Evolutionary conservation across 306 rosid species (phyloP), one percentile per base, ranked within the genome.

Genomic region (Mimosa pudica): DNA sequence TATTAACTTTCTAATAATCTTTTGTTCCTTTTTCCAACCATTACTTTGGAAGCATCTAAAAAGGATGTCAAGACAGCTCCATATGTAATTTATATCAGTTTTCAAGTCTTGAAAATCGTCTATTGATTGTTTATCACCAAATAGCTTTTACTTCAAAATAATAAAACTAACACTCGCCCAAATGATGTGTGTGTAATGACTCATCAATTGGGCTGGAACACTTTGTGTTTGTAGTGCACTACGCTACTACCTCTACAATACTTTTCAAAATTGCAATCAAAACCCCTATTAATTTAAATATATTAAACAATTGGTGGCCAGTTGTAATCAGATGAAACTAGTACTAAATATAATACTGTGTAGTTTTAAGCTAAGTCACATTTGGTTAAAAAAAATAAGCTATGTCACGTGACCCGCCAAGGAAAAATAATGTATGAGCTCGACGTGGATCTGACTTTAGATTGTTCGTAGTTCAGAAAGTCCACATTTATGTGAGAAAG

Each of bases 31-130:
- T 88, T 87, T 13, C 86, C 80, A 86, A 86, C 96, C 94, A 85
- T 90, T 90, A 82, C 88, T 89, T 88, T 87, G 93, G 93, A 89
- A 91, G 86, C 88, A 89, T 90, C 89, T 86, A 74, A 82, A 91
- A 88, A 81, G 76, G 73, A 82, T 78, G 75, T 64, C 84, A 75
- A 76, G 84, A 79, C 38, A 84, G 74, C 78, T 83, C 80, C 73
- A 72, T 81, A 80, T 79, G 80, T 87, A 82, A 83, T 90, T 82
- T 86, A 60, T 20, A 60, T 60, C 24, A 44, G 67, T 80, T 82
- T 86, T 85, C 86, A 85, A 85, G 81, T 80, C 77, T 90, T 74
- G 42, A 38, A 14, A 87, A 70, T 86, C 84, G 73, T 71, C 85
- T 85, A 24, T 76, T 73, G 14, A 55, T 55, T 55, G 86, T 90